Conservation (phyloP, 768 basidiomycete genomes). For the Lactarius hatsudake region DNA sequence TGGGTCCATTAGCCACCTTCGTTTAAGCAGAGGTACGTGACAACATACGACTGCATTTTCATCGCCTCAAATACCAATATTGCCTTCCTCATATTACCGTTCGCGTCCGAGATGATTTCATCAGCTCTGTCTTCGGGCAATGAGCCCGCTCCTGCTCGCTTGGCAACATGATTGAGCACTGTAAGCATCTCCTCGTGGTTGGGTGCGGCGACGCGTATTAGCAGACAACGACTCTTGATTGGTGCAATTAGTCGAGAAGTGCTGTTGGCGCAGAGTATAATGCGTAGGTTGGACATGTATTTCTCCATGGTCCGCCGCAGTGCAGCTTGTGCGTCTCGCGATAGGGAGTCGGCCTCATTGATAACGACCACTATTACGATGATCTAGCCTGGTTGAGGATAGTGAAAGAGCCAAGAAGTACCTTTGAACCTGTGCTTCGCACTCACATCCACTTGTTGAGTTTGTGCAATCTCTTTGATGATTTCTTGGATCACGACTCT, state of each 20-base stretch:
- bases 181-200: conserved; percentile 63
- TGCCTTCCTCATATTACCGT: conserved; percentile 92
- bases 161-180: conserved; percentile 78
- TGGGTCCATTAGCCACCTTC: background rate
- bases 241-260: conserved; percentile 95
- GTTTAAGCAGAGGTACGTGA: conserved; percentile 5
- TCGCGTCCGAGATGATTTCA: conserved; percentile 78
- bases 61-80: conserved; percentile 92
- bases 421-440: conserved; percentile 98
- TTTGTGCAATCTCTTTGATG: conserved; percentile 97
- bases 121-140: conserved; percentile 73
- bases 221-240: conserved; percentile 91
- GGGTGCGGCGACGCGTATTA: conserved; percentile 92
- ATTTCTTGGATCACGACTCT: conserved; percentile 95
- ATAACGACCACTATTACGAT: conserved; percentile 81
- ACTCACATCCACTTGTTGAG: conserved; percentile 94
- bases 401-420: conserved; percentile 33
- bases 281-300: conserved; percentile 96
- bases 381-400: background rate
- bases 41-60: conserved; percentile 89
- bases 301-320: conserved; percentile 98
- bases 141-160: conserved; percentile 65
- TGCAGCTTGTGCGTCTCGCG: conserved; percentile 95
- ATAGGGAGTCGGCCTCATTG: conserved; percentile 93
- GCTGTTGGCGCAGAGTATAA: conserved; percentile 95